Base-by-base conservation (phyloP, 2,329 filamentous ascomycete species). In the Exophiala viscosa region DNA sequence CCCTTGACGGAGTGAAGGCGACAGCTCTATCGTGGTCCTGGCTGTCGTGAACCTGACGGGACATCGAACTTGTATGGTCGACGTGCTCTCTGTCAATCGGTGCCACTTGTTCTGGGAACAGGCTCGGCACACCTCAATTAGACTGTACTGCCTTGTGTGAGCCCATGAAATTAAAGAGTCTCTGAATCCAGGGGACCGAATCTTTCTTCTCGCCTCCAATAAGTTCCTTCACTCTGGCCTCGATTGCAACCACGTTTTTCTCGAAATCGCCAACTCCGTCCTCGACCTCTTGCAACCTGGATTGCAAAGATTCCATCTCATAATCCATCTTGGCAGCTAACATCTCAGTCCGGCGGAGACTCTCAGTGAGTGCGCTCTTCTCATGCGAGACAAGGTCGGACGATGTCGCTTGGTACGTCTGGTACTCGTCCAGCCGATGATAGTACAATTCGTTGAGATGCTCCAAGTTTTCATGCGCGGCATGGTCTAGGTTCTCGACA, bases 321-420 rank as follows among this genome's bases (percentile, higher is more conserved):
- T 97, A 97, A 64, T 97, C 91, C 50, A 97, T 76, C 69, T 91
- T 91, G 15, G 90, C 89, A 2, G 86, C 83, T 35, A 95, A 75
- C 17, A 86, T 81, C 67, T 95, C 90, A 11, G 96, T 77, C 58
- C 93, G 88, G 67, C 86, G 86, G 55, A 90, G 76, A 13, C 80
- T 79, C 65, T 93, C 88, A 3, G 80, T 81, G 34, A 95, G 74
- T 47, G 80, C 77, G 17, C 78, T 77, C 36, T 85, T 81, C 69
- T 95, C 87, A 43, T 85, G 82, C 0, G 78, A 77, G 8, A 96
- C 71, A 13, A 90, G 73, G 52, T 88, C 85, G 32, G 85, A 81
- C 1, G 85, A 85, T 52, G 79, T 78, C 51, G 86, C 79, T 56
- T 84, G 82, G 13, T 90, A 76, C 13, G 77, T 77, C 59, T 87